These are phyloP conservation scores for Fusarium verrucosum DNA, from an alignment of 2,329 filamentous ascomycete species.

Conservation along the genomic window DNA sequence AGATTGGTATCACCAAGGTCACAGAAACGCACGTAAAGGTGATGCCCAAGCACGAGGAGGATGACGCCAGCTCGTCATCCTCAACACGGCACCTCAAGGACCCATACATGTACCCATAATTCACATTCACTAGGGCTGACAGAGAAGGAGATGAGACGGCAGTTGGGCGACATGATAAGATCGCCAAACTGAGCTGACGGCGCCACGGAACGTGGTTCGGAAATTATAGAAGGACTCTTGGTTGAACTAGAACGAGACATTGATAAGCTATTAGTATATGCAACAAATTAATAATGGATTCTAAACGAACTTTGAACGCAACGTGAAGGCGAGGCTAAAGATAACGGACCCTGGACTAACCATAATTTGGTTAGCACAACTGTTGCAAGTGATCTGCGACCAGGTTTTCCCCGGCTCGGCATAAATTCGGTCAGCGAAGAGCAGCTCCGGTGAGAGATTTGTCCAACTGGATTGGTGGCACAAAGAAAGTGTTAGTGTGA, in stretches of 20 bases:
- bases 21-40: slow-evolving; percentile 37
- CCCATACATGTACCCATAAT: slow-evolving; percentile 6
- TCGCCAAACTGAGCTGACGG: neutral
- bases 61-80: slow-evolving; percentile 37
- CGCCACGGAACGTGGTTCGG: neutral
- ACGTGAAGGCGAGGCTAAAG: neutral
- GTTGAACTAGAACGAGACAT: neutral
- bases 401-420: neutral
- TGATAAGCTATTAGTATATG: neutral
- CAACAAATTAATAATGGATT: slow-evolving; percentile 5
- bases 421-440: neutral
- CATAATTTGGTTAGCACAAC: too few species aligned
- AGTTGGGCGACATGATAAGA: neutral
- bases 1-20: slow-evolving; percentile 37
- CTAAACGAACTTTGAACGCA: neutral
- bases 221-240: neutral
- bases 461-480: neutral
- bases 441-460: neutral
- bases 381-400: neutral
- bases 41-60: slow-evolving; percentile 26
- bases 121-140: neutral
- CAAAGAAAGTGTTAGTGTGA: neutral
- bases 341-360: neutral
- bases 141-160: neutral
- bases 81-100: slow-evolving; percentile 36